A percentile compares a stretch with the other conserved stretches of the same genome.
These are phyloP conservation scores for Cantharellus cinnabarinus DNA, from an alignment of 768 basidiomycete genomes.

Conservation along the genomic window DNA sequence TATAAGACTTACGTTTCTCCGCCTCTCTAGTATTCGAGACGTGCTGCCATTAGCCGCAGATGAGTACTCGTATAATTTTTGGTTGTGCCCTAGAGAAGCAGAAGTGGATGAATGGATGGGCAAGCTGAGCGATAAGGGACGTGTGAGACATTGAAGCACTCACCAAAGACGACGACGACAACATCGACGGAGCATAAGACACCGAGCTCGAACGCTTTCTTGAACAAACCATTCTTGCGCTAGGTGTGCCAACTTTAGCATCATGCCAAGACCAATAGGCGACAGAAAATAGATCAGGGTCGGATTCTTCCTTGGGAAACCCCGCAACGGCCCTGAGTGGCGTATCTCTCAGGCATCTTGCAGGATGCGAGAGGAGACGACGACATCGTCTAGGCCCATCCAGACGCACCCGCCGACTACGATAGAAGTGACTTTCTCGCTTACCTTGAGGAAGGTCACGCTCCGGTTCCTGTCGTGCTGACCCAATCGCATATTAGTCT, in stretches of 20 bases:
- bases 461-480: slow-evolving; percentile 84
- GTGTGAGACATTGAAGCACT: slow-evolving; percentile 13
- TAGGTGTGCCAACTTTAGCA: slow-evolving; percentile 15
- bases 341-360: too few species aligned
- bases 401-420: neutral
- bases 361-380: too few species aligned
- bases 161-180: slow-evolving; percentile 71
- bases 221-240: slow-evolving; percentile 82
- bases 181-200: slow-evolving; percentile 78
- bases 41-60: slow-evolving; percentile 43
- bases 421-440: slow-evolving; percentile 9
- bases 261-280: neutral
- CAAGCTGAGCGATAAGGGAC: slow-evolving; percentile 6
- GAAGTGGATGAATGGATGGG: slow-evolving; percentile 23
- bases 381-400: too few species aligned
- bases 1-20: slow-evolving; percentile 26
- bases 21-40: slow-evolving; percentile 37
- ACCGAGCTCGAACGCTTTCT: slow-evolving; percentile 81
- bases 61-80: slow-evolving; percentile 68
- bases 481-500: slow-evolving; percentile 2
- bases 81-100: slow-evolving; percentile 37
- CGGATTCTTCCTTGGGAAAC: too few species aligned
- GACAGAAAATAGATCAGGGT: neutral
- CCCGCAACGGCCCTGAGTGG: too few species aligned
- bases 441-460: slow-evolving; percentile 77